Evolutionary conservation across 139 green algal genomes (phyloP).

Genomic region (Haematococcus lacustris): DNA sequence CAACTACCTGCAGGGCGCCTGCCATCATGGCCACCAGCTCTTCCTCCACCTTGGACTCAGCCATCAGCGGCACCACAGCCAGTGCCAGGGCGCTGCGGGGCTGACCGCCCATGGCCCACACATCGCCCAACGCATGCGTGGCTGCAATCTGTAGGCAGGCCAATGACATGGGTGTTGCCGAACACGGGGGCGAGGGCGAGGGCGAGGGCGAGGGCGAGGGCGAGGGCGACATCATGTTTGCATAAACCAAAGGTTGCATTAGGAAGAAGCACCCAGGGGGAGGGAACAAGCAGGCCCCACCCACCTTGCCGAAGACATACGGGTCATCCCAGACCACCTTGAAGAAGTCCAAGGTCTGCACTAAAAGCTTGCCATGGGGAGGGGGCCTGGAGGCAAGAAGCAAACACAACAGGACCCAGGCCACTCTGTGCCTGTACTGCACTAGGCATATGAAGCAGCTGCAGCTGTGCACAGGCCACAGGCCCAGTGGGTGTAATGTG

Average conservation of each 20-base stretch:
- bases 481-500: background rate
- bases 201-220: too few species aligned
- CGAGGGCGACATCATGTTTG: background rate
- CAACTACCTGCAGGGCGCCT: slow-evolving; percentile 40
- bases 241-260: too few species aligned
- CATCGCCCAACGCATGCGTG: slow-evolving; percentile 61
- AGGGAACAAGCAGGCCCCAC: too few species aligned
- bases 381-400: slow-evolving; percentile 22
- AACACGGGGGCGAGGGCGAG: background rate
- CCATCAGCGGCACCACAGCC: slow-evolving; percentile 57
- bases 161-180: background rate
- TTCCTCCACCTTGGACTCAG: slow-evolving; percentile 54
- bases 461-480: background rate
- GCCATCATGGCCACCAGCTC: slow-evolving; percentile 76
- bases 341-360: slow-evolving; percentile 91
- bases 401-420: background rate
- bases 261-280: too few species aligned
- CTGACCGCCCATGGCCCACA: slow-evolving; percentile 75
- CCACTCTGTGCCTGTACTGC: background rate
- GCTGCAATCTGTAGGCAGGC: slow-evolving; percentile 51
- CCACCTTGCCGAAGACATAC: slow-evolving; percentile 70
- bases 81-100: slow-evolving; percentile 69
- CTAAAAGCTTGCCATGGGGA: slow-evolving; percentile 45
- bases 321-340: slow-evolving; percentile 64
- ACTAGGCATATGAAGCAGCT: background rate